Base-by-base conservation (phyloP, 2,329 filamentous ascomycete species). In the Botrytis medusae region DNA sequence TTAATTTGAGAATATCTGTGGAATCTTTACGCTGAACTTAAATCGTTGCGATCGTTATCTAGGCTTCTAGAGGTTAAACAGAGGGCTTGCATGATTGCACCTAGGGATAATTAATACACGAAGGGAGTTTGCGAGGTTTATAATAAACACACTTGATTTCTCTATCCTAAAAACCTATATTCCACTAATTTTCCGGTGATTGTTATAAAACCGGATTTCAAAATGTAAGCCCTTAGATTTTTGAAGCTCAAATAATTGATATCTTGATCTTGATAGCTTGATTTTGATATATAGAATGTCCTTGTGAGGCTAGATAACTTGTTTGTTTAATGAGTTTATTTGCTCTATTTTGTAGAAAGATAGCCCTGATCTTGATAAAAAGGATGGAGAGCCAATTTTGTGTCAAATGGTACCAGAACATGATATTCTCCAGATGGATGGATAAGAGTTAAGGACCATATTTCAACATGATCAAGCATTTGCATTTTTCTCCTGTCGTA, bases 161-260 rank as follows among this genome's bases (percentile, higher is more conserved):
- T n/a, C 42, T 42, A 16, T 4, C 20, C 40, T 32, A 16, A 8
- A 25, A 10, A 16, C 8, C 9, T 40, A 22, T n/a, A 16, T 57
- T 29, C 16, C n/a, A 42, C 16, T 54, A 14, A 29, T 25, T 40
- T 7, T 10, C 6, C 1, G 1, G 5, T 2, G 16, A 6, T 32
- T 9, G 29, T 32, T n/a, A 1, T 29, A 25, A 22, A 9, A 2
- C 0, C 1, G 6, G n/a, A 18, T 1, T 29, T 57, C 5, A 18
- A 9, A 18, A 18, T 29, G 14, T 32, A 32, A 29, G 0, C 2
- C 8, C 14, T 9, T 14, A 12, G 51, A 2, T 18, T 7, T 18
- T 32, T 0, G 51, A 14, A 32, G 51, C 4, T 18, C 51, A 18
- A 7, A 18, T 32, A n/a, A 32, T 18, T 18, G 51, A 32, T 9